These are phyloP conservation scores for Sporothrix schenckii DNA, from an alignment of 2,329 filamentous ascomycete genomes.

Conservation along the genomic window DNA sequence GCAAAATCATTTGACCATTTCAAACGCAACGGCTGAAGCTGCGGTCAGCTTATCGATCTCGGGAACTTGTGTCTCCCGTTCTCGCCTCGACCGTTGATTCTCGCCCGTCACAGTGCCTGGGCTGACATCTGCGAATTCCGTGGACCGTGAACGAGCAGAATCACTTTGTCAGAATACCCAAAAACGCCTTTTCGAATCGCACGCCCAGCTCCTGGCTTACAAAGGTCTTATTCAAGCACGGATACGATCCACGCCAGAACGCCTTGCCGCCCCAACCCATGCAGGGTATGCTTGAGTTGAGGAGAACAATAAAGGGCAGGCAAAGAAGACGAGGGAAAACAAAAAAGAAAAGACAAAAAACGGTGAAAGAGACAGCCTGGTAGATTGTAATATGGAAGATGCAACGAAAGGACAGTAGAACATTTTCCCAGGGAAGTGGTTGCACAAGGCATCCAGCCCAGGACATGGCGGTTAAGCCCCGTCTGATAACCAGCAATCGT, in stretches of 20 bases:
- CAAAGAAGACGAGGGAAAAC: not conserved
- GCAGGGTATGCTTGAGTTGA: not conserved
- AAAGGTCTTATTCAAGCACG: constrained; percentile 22
- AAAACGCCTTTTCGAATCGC: no score
- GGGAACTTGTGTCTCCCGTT: constrained; percentile 11
- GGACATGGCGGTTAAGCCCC: not conserved
- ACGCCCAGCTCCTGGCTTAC: constrained; percentile 14
- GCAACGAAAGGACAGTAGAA: not conserved
- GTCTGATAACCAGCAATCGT: not conserved
- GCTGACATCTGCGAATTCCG: not conserved
- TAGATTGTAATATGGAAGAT: not conserved
- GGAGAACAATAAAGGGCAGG: not conserved
- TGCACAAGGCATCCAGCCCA: not conserved
- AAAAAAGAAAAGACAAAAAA: no score
- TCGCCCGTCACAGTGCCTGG: constrained; percentile 12
- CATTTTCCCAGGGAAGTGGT: not conserved
- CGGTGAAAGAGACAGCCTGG: not conserved
- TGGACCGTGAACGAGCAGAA: not conserved
- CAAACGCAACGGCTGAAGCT: not conserved
- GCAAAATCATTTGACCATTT: not conserved
- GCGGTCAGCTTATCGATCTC: constrained; percentile 20
- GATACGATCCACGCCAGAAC: not conserved
- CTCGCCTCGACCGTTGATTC: not conserved
- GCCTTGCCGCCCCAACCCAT: not conserved
- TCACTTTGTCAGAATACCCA: no score